Percentiles rank a stretch among this genome's conserved stretches.
phyloP scores from a whole-genome alignment of 352 stramenopile species.

The Pythium insidiosum region DNA sequence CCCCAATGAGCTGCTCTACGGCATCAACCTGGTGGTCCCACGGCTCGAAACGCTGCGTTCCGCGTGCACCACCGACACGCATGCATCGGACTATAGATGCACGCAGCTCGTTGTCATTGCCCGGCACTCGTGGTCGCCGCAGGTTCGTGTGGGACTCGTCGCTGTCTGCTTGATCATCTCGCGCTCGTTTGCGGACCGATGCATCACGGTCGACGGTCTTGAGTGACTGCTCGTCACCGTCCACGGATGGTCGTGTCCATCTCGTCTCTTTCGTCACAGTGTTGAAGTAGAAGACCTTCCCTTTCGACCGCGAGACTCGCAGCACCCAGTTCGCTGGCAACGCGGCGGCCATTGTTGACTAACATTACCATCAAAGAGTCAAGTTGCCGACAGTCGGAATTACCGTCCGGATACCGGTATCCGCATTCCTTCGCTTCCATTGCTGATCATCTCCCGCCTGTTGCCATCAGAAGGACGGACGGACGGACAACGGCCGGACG shows the following conservation, averaged over 20 bases:
- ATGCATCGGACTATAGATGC: no score
- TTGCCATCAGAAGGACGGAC: no score
- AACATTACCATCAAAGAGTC: no score
- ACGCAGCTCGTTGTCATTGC: slow-evolving; percentile 26
- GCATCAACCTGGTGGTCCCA: slow-evolving; percentile 60
- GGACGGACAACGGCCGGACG: no score
- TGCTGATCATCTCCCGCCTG: no score
- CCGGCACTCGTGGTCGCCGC: slow-evolving; percentile 1
- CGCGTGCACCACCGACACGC: slow-evolving; percentile 30
- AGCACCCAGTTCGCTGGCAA: slow-evolving; percentile 51
- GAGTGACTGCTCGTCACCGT: no score
- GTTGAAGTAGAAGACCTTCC: slow-evolving; percentile 68
- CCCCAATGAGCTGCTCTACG: slow-evolving; percentile 39
- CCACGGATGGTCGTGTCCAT: slow-evolving; percentile 37
- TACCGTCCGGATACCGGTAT: no score
- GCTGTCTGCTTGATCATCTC: background rate
- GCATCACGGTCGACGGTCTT: no score
- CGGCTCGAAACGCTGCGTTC: slow-evolving; percentile 28
- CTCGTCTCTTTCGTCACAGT: slow-evolving; percentile 34
- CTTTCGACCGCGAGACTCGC: slow-evolving; percentile 60
- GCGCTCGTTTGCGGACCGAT: no score
- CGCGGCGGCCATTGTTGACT: slow-evolving; percentile 7
- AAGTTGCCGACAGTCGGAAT: no score
- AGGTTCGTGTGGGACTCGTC: no score
- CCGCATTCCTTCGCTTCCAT: no score